Evolutionary conservation across 2,329 filamentous ascomycete genomes (phyloP).

Genomic region (Biscogniauxia mediterranea): DNA sequence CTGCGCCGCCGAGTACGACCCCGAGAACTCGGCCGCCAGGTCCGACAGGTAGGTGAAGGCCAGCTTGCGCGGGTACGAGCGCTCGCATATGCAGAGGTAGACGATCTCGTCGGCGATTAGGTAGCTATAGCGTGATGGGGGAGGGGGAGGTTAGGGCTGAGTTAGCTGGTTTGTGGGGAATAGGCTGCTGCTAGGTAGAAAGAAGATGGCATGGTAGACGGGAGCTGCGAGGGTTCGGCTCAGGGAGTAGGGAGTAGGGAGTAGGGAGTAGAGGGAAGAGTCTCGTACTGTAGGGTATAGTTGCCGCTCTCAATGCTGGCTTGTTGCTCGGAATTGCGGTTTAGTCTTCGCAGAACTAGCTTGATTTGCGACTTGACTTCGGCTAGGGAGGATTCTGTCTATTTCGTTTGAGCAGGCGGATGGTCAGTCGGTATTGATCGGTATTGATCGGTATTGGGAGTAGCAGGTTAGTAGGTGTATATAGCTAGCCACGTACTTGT

Average conservation of each 20-base stretch:
- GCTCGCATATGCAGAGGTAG: constrained; percentile 92
- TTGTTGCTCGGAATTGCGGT: constrained; percentile 84
- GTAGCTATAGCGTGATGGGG: constrained; percentile 56
- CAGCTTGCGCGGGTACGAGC: constrained; percentile 93
- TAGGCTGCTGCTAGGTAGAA: neutral
- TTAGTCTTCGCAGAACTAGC: constrained; percentile 83
- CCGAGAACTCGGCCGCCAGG: constrained; percentile 85
- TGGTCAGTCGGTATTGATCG: constrained; percentile 11
- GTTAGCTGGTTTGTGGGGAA: neutral
- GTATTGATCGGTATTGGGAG: constrained; percentile 11
- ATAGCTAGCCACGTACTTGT: constrained; percentile 40
- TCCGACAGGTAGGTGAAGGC: constrained; percentile 98
- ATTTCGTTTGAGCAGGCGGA: neutral
- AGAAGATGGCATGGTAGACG: too few species aligned
- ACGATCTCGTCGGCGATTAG: constrained; percentile 78
- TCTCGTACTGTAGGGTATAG: constrained; percentile 79
- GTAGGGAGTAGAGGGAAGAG: neutral
- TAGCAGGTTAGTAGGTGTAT: constrained; percentile 41
- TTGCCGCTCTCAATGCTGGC: constrained; percentile 83
- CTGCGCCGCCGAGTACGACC: constrained; percentile 72
- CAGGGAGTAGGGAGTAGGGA: neutral
- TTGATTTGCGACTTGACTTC: constrained; percentile 92
- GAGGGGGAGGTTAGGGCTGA: neutral
- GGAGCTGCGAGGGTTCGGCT: too few species aligned
- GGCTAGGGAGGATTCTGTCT: constrained; percentile 69